Percentiles rank a stretch among this genome's conserved stretches.
Conservation (phyloP, 306 rosid genomes). For the Casuarina cunninghamiana region DNA sequence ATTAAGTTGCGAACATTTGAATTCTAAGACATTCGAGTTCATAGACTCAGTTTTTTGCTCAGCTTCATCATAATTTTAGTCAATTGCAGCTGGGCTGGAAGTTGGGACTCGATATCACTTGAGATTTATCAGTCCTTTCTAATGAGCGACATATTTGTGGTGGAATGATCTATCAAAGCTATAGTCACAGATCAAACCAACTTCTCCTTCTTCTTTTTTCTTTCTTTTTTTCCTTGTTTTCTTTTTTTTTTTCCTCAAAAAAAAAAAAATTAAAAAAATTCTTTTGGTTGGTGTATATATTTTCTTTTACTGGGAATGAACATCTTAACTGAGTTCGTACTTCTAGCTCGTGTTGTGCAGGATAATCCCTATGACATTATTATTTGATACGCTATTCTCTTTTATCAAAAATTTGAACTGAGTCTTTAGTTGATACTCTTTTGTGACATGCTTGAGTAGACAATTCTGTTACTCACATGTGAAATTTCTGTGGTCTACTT, state of each 20-base stretch:
- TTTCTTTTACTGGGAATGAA: neutral
- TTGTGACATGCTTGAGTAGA: neutral
- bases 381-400: neutral
- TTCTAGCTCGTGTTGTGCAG: neutral
- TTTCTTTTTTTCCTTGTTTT: neutral
- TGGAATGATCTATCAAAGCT: neutral
- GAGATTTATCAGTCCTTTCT: neutral
- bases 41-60: neutral
- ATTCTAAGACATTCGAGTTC: neutral
- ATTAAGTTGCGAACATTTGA: neutral
- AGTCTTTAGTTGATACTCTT: neutral
- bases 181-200: neutral
- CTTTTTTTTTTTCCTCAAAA: neutral
- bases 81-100: neutral
- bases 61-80: neutral
- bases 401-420: neutral
- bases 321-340: neutral
- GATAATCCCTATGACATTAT: neutral
- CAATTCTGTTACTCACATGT: neutral
- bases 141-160: neutral
- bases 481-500: neutral
- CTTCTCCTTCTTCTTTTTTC: neutral
- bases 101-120: neutral
- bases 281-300: too few species aligned
- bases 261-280: too few species aligned